These are phyloP conservation scores for Boeremia lycopersici DNA, from an alignment of 2,329 filamentous ascomycete genomes.

Conservation along the genomic window DNA sequence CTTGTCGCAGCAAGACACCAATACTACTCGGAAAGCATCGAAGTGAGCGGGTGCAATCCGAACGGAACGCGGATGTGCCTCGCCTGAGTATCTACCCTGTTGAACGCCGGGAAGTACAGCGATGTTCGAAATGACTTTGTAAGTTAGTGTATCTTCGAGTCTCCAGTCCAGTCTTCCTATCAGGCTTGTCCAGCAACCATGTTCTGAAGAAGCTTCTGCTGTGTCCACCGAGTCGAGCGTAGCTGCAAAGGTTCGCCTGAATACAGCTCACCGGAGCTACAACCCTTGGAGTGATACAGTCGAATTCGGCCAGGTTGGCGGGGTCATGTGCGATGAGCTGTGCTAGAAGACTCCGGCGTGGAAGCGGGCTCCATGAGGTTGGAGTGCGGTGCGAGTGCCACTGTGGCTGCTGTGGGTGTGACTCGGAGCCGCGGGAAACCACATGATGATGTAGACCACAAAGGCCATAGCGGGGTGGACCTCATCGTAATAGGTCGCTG, in stretches of 20 bases:
- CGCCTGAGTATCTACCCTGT: neutral
- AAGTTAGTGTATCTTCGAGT: neutral
- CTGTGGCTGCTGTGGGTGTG: neutral
- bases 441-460: neutral
- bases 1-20: neutral
- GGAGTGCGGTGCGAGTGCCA: neutral
- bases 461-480: neutral
- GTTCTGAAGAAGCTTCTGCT: neutral
- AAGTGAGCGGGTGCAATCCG: neutral
- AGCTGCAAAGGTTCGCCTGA: neutral
- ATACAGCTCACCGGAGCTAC: neutral
- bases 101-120: neutral
- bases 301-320: neutral
- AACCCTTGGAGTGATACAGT: neutral
- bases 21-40: neutral
- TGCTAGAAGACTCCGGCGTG: neutral
- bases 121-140: neutral
- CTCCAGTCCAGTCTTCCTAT: neutral
- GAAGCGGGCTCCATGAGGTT: neutral
- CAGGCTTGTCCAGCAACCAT: neutral
- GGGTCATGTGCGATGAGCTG: neutral
- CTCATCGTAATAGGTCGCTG: neutral
- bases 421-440: neutral
- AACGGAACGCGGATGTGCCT: constrained; percentile 2
- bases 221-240: neutral